Conservation (phyloP, 1,139 yeast genomes). For the Blastobotrys ciferrii region DNA sequence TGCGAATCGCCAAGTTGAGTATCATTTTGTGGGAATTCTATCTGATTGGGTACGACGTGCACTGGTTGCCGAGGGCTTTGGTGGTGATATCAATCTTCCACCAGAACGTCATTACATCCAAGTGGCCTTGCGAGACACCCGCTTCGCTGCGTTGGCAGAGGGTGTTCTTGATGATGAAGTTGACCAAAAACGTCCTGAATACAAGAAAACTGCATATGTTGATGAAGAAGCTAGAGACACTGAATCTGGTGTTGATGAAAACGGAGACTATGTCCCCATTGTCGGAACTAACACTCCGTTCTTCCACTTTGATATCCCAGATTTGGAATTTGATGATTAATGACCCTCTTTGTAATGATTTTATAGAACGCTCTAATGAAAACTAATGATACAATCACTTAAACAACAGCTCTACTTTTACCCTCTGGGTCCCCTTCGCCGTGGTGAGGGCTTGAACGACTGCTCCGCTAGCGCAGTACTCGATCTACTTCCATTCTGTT, state of each 20-base stretch:
- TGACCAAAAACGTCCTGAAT: slow-evolving; percentile 15
- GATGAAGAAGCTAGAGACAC: slow-evolving; percentile 28
- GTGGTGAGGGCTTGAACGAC: no score
- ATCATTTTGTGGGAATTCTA: slow-evolving; percentile 81
- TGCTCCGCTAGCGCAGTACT: no score
- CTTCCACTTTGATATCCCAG: slow-evolving; percentile 86
- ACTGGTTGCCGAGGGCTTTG: slow-evolving; percentile 76
- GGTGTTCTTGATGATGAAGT: slow-evolving; percentile 29
- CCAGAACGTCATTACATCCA: slow-evolving; percentile 27
- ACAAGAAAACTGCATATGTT: slow-evolving; percentile 17
- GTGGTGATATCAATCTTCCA: slow-evolving; percentile 47
- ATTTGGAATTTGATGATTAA: slow-evolving; percentile 40
- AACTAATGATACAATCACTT: neutral
- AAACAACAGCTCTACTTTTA: neutral
- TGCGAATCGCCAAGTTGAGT: slow-evolving; percentile 82
- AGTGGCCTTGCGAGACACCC: slow-evolving; percentile 21
- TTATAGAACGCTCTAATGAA: neutral
- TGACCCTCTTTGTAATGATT: slow-evolving; percentile 1
- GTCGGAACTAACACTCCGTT: slow-evolving; percentile 75
- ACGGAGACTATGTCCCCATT: slow-evolving; percentile 51
- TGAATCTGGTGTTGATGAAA: slow-evolving; percentile 26
- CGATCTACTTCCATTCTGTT: no score
- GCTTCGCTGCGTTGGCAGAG: slow-evolving; percentile 23
- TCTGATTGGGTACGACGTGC: slow-evolving; percentile 87
- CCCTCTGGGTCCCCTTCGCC: no score